Evolutionary conservation across 2,329 filamentous ascomycete genomes (phyloP), one percentile per base, ranked within the genome.

Genomic region (Macrophomina pseudophaseolina): DNA sequence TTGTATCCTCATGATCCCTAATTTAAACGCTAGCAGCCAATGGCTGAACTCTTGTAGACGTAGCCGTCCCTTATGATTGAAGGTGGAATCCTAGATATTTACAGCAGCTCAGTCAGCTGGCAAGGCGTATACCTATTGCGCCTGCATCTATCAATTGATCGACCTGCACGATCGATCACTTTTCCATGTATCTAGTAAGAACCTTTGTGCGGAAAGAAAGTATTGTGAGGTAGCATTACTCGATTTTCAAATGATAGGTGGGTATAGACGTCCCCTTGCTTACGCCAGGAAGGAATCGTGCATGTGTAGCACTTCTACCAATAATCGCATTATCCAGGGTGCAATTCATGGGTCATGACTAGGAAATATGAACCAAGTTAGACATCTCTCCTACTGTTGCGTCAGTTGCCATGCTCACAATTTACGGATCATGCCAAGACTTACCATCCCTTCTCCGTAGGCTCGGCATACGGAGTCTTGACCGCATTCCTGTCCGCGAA

Each of bases 401-500:
- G 14, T 53, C 32, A 52, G n/a, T 23, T 23, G 23, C 23, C 23
- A 3, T 23, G 23, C 23, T 23, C 23, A 23, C 23, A 23, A 23
- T 23, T 23, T 23, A 23, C 23, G 3, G 23, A 23, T 23, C 23
- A 2, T 3, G 23, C 2, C 12, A 58, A 38, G 11, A 60, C 49
- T 66, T 40, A 66, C 65, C 65, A 63, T 46, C 16, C 52, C 65
- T 78, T 51, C 70, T 75, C 74, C 78, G 76, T 6, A 42, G 73
- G 78, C 74, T 84, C 84, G 48, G 75, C 72, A 71, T 75, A 80
- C 30, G 63, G 63, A 11, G 63, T 87, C 58, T 82, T 82, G 32
- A 92, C 84, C 4, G 88, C 91, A 75, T 97, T 94, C 49, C 86
- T 87, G 76, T 97, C 93, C 4, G 91, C 92, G 76, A 97, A 97